A percentile compares a stretch with the other conserved stretches of the same genome.
These are phyloP conservation scores for Fonsecaea nubica DNA, from an alignment of 2,329 filamentous ascomycete genomes.

Conservation along the genomic window DNA sequence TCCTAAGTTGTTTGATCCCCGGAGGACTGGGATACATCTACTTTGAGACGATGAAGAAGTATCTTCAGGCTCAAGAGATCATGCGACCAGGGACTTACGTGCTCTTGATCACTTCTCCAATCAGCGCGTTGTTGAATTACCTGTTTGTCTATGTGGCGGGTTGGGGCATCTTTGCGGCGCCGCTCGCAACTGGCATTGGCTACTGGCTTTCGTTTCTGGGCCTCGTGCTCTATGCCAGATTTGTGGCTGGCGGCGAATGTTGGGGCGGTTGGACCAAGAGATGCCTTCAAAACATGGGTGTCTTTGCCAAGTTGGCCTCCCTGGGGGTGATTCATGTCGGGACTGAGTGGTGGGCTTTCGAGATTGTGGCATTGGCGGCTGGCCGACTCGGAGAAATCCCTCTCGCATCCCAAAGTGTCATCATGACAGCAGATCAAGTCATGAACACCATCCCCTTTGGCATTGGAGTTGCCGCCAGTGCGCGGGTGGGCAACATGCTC, in stretches of 20 bases:
- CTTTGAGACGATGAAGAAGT: conserved; percentile 77
- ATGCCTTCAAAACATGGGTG: conserved; percentile 70
- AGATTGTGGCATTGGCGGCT: conserved; percentile 84
- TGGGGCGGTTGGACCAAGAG: conserved; percentile 76
- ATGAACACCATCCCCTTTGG: conserved; percentile 88
- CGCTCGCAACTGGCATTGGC: conserved; percentile 79
- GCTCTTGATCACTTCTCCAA: conserved; percentile 65
- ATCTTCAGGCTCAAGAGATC: conserved; percentile 65
- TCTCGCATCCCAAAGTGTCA: conserved; percentile 82
- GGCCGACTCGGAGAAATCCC: conserved; percentile 79
- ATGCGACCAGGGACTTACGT: conserved; percentile 71
- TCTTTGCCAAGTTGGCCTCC: conserved; percentile 75
- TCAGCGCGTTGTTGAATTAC: conserved; percentile 65
- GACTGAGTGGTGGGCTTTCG: conserved; percentile 94
- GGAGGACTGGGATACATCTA: conserved; percentile 86
- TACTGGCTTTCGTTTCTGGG: conserved; percentile 86
- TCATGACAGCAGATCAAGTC: conserved; percentile 88
- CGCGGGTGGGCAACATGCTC: conserved; percentile 79
- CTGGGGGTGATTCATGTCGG: conserved; percentile 83
- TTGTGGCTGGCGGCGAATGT: conserved; percentile 73
- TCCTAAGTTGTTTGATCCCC: conserved; percentile 75
- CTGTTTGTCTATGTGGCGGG: conserved; percentile 75
- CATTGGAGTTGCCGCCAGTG: conserved; percentile 79
- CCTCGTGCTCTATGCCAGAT: conserved; percentile 74
- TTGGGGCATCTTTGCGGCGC: conserved; percentile 77